These are phyloP conservation scores for Powellomyces hirtus DNA, from an alignment of 192 early-diverging fungal species.

Conservation along the genomic window DNA sequence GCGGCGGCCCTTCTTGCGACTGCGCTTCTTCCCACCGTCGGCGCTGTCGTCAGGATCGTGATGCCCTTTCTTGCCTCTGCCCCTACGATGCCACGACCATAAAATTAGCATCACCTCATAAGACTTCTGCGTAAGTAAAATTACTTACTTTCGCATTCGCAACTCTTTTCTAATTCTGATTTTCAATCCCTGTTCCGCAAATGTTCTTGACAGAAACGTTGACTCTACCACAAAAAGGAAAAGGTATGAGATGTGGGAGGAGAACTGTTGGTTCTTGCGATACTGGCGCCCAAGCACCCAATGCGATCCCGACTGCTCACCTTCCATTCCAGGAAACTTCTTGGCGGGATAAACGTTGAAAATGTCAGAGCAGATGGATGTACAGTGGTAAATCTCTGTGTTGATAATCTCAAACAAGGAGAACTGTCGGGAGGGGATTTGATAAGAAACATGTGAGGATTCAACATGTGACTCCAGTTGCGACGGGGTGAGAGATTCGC, in stretches of 20 bases:
- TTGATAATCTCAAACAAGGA: conserved; percentile 85
- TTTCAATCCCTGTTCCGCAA: conserved; percentile 96
- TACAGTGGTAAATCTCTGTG: conserved; percentile 85
- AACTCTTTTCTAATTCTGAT: conserved; percentile 91
- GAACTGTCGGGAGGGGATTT: too few relatives aligned
- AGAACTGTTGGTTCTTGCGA: too few relatives aligned
- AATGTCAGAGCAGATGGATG: conserved; percentile 77
- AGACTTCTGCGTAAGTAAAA: not conserved
- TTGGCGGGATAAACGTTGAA: conserved; percentile 90
- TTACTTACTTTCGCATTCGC: conserved; percentile 30
- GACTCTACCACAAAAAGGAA: conserved; percentile 56
- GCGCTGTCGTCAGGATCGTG: conserved; percentile 11
- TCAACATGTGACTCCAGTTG: too few relatives aligned
- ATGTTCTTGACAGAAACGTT: conserved; percentile 80
- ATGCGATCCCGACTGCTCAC: conserved; percentile 28
- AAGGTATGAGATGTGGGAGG: not conserved
- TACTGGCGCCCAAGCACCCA: too few relatives aligned
- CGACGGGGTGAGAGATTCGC: not conserved
- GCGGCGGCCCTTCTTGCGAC: conserved; percentile 23
- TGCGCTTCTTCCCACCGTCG: conserved; percentile 13
- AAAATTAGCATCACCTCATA: not conserved
- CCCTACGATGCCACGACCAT: not conserved
- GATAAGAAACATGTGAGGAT: not conserved
- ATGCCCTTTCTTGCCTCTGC: conserved; percentile 13
- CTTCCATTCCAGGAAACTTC: conserved; percentile 95